phyloP scores from a whole-genome alignment of 2,329 filamentous ascomycete genomes.

The Cordyceps tenuipes region DNA sequence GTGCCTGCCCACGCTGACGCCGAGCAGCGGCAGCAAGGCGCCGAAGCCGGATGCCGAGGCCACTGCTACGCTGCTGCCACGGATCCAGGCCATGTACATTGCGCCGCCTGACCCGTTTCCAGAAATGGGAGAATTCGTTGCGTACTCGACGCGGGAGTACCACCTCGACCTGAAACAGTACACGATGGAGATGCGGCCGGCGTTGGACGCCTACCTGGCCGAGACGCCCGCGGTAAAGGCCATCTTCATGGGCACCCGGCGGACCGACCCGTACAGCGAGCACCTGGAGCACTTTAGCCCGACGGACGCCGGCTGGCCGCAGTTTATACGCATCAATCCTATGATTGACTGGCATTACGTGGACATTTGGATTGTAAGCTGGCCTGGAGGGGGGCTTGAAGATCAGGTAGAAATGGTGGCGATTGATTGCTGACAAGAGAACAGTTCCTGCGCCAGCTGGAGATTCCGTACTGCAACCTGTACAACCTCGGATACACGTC shows the following conservation, averaged over 20 bases:
- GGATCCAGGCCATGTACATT: conserved; percentile 79
- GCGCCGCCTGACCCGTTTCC: conserved; percentile 75
- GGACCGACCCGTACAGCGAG: conserved; percentile 87
- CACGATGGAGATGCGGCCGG: conserved; percentile 69
- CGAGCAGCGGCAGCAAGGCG: conserved; percentile 12
- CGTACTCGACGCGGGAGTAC: conserved; percentile 56
- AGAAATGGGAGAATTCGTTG: conserved; percentile 80
- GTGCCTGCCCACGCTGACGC: conserved; percentile 32
- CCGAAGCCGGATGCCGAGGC: conserved; percentile 3
- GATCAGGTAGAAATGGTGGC: neutral
- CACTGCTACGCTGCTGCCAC: conserved; percentile 4
- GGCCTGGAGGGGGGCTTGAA: neutral
- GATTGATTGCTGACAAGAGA: conserved; percentile 13
- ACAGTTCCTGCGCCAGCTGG: conserved; percentile 72
- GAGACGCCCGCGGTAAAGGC: conserved; percentile 58
- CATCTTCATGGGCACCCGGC: conserved; percentile 54
- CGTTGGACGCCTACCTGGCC: conserved; percentile 67
- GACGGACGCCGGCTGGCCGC: conserved; percentile 84
- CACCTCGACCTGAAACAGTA: conserved; percentile 70
- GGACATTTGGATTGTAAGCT: conserved; percentile 84
- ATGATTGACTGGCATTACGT: conserved; percentile 97
- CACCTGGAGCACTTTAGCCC: conserved; percentile 72
- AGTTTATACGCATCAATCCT: conserved; percentile 87
- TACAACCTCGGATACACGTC: conserved; percentile 89
- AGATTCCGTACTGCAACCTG: conserved; percentile 74